phyloP scores from a whole-genome alignment of 768 basidiomycete species.

The Auriscalpium orientale region DNA sequence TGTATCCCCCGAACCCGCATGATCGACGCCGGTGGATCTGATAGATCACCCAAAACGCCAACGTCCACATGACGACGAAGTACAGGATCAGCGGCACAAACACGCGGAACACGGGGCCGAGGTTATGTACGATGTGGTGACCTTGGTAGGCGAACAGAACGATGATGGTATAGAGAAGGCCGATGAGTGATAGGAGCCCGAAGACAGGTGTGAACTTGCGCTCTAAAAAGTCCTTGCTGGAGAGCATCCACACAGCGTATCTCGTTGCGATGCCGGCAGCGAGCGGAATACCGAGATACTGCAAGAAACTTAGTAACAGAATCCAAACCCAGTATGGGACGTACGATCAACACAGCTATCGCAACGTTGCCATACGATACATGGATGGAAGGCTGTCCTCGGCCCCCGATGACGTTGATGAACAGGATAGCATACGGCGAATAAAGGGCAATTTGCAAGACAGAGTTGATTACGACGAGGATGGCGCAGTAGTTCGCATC shows the following conservation, averaged over 20 bases:
- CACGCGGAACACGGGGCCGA: slow-evolving; percentile 72
- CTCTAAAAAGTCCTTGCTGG: slow-evolving; percentile 40
- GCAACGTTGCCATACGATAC: slow-evolving; percentile 54
- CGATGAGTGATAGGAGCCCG: slow-evolving; percentile 61
- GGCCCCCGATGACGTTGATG: slow-evolving; percentile 59
- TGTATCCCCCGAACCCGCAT: slow-evolving; percentile 36
- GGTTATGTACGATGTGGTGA: slow-evolving; percentile 62
- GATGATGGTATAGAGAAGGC: slow-evolving; percentile 74
- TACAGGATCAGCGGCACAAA: slow-evolving; percentile 77
- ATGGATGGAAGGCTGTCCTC: slow-evolving; percentile 29
- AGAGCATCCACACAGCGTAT: slow-evolving; percentile 37
- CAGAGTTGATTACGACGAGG: slow-evolving; percentile 72
- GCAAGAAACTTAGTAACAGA: background rate
- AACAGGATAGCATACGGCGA: slow-evolving; percentile 70
- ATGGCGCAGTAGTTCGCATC: slow-evolving; percentile 70
- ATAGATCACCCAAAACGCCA: slow-evolving; percentile 31
- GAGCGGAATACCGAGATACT: slow-evolving; percentile 83
- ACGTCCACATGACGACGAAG: slow-evolving; percentile 69
- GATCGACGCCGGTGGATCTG: slow-evolving; percentile 40
- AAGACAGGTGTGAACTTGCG: slow-evolving; percentile 60
- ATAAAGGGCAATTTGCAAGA: slow-evolving; percentile 71
- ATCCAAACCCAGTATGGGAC: slow-evolving; percentile 19
- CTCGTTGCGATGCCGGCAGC: slow-evolving; percentile 66
- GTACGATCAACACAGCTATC: slow-evolving; percentile 63
- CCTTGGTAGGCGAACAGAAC: slow-evolving; percentile 58